Conservation (phyloP, 441 rosid genomes). For the Pelargonium australe region DNA sequence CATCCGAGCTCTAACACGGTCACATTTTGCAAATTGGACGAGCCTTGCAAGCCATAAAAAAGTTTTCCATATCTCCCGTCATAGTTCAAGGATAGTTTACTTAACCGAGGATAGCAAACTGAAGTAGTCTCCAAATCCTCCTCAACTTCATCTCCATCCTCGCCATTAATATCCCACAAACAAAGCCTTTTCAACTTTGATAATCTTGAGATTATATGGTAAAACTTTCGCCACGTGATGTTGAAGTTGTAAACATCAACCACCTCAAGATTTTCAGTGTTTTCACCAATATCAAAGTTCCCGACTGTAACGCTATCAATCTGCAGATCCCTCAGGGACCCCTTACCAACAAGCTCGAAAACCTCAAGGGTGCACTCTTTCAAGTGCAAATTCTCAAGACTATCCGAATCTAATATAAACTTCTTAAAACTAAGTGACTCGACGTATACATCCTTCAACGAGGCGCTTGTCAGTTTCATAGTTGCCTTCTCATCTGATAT, state of each 20-base stretch:
- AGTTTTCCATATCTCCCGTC: constrained; percentile 40
- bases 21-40: constrained; percentile 45
- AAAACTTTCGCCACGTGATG: constrained; percentile 66
- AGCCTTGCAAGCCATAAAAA: constrained; percentile 56
- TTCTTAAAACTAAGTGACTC: constrained; percentile 65
- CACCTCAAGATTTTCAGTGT: constrained; percentile 53
- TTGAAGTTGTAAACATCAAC: constrained; percentile 69
- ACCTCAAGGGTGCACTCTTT: constrained; percentile 61
- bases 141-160: constrained; percentile 59
- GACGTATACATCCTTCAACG: constrained; percentile 50
- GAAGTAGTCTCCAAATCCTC: constrained; percentile 68
- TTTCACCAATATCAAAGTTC: constrained; percentile 66
- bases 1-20: constrained; percentile 69
- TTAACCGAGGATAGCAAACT: constrained; percentile 52
- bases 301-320: constrained; percentile 55
- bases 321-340: constrained; percentile 62
- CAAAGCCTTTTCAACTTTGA: constrained; percentile 61
- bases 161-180: constrained; percentile 58
- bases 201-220: constrained; percentile 63
- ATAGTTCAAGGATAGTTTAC: constrained; percentile 57
- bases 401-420: constrained; percentile 64
- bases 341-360: constrained; percentile 69
- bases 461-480: constrained; percentile 52
- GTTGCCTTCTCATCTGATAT: constrained; percentile 66
- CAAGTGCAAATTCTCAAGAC: constrained; percentile 55